Conservation (phyloP, 2,329 filamentous ascomycete species). For the Diplodia intermedia region DNA sequence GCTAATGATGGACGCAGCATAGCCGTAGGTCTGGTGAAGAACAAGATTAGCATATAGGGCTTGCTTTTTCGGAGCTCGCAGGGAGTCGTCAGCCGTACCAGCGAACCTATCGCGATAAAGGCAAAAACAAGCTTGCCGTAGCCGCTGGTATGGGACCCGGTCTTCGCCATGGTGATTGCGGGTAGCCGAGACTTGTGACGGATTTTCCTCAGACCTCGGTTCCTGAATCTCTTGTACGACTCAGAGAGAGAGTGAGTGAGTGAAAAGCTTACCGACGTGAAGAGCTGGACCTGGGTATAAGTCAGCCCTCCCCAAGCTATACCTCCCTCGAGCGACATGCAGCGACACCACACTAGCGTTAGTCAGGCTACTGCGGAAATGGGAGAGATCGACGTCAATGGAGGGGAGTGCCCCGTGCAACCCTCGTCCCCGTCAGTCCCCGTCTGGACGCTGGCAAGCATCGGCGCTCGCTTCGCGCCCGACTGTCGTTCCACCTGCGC, state of each 20-base stretch:
- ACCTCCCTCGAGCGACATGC: constrained; percentile 20
- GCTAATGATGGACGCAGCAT: constrained; percentile 58
- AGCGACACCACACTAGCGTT: constrained; percentile 21
- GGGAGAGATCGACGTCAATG: constrained; percentile 8
- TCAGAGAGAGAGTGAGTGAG: neutral
- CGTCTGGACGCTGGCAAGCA: neutral
- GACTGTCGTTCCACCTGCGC: constrained; percentile 7
- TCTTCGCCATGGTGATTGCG: constrained; percentile 26
- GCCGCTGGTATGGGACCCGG: constrained; percentile 36
- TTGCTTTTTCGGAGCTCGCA: neutral
- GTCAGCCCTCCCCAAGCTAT: constrained; percentile 9
- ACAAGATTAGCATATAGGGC: neutral
- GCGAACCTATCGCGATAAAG: constrained; percentile 37
- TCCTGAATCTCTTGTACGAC: constrained; percentile 5
- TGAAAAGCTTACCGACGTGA: constrained; percentile 8
- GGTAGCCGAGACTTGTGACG: neutral
- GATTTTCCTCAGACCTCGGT: neutral
- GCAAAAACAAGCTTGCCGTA: constrained; percentile 36
- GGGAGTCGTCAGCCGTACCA: constrained; percentile 33
- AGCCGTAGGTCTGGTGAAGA: constrained; percentile 54
- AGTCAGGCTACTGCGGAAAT: constrained; percentile 18
- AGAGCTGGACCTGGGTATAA: constrained; percentile 26
- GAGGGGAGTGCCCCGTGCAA: constrained; percentile 19
- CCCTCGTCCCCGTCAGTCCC: neutral
- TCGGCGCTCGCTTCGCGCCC: constrained; percentile 16